phyloP scores from a whole-genome alignment of 2,329 filamentous ascomycete genomes.

The Lachnellula hyalina region DNA sequence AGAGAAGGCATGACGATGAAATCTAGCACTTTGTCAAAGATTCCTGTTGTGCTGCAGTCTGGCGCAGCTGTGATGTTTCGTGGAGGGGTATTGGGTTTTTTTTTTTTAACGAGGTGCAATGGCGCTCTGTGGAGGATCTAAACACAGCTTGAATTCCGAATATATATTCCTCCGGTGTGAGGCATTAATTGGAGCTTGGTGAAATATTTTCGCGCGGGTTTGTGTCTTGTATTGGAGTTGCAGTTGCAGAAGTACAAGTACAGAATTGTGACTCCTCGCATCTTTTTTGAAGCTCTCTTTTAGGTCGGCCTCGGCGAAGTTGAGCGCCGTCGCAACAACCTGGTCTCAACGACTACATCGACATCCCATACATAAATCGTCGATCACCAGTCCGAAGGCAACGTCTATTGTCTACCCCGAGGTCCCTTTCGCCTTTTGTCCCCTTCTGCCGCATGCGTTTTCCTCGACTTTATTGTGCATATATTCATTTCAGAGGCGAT shows the following conservation, averaged over 20 bases:
- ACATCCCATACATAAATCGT: neutral
- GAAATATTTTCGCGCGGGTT: neutral
- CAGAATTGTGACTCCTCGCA: neutral
- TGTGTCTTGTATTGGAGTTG: neutral
- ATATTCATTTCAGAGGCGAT: neutral
- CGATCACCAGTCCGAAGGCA: neutral
- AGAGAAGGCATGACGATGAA: conserved; percentile 44
- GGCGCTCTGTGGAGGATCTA: too few species aligned
- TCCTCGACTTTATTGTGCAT: neutral
- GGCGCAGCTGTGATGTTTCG: neutral
- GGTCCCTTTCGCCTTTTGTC: neutral
- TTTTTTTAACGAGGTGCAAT: neutral
- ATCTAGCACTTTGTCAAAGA: neutral
- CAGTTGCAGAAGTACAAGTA: neutral
- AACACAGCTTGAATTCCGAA: too few species aligned
- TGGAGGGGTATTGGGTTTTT: neutral
- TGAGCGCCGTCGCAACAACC: neutral
- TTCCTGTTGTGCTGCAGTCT: neutral
- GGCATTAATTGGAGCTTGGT: too few species aligned
- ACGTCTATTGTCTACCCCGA: neutral
- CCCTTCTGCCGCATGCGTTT: neutral
- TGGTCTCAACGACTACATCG: neutral
- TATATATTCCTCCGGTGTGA: too few species aligned
- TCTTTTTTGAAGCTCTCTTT: neutral
- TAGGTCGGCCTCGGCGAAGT: neutral